Evolutionary conservation across 2,329 filamentous ascomycete genomes (phyloP).

Genomic region (Diaporthe sp.): DNA sequence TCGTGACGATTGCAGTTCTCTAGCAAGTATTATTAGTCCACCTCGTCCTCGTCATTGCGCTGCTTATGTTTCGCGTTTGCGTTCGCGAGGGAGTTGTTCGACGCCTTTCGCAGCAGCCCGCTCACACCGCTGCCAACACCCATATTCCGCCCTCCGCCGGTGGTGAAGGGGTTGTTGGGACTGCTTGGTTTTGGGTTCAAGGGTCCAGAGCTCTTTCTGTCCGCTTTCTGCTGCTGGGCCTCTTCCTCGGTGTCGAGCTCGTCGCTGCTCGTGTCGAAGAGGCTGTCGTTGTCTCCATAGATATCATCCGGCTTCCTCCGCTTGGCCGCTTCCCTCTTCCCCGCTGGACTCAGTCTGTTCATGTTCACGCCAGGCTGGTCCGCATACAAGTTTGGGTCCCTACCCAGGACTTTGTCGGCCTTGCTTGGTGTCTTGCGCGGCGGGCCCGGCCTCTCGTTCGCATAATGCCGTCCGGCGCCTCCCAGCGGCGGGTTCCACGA

Average conservation of each 20-base stretch:
- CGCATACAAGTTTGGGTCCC: constrained; percentile 67
- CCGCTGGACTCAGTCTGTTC: constrained; percentile 57
- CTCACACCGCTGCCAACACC: constrained; percentile 52
- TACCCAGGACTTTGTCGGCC: constrained; percentile 69
- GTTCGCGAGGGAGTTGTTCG: constrained; percentile 38
- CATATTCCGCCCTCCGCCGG: constrained; percentile 53
- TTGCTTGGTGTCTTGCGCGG: constrained; percentile 62
- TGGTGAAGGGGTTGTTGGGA: constrained; percentile 58
- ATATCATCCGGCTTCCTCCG: constrained; percentile 49
- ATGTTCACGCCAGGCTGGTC: constrained; percentile 61
- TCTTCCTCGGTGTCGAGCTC: constrained; percentile 52
- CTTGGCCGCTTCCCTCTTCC: constrained; percentile 45
- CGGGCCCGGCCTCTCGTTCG: constrained; percentile 21
- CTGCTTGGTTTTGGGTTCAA: constrained; percentile 58
- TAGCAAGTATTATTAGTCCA: constrained; percentile 40
- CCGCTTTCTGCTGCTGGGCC: constrained; percentile 50
- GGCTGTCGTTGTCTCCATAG: constrained; percentile 49
- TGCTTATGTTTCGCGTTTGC: constrained; percentile 43
- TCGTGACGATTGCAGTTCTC: neutral
- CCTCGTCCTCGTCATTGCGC: constrained; percentile 47
- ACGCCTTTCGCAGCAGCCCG: constrained; percentile 55
- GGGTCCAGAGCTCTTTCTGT: constrained; percentile 49
- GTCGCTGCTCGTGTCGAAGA: constrained; percentile 45
- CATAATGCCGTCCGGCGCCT: constrained; percentile 49
- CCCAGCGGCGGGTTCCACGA: constrained; percentile 45